Percentiles rank a stretch among this genome's conserved stretches.
Conservation (phyloP, 2,329 filamentous ascomycete genomes). For the Aspergillus intermedius region DNA sequence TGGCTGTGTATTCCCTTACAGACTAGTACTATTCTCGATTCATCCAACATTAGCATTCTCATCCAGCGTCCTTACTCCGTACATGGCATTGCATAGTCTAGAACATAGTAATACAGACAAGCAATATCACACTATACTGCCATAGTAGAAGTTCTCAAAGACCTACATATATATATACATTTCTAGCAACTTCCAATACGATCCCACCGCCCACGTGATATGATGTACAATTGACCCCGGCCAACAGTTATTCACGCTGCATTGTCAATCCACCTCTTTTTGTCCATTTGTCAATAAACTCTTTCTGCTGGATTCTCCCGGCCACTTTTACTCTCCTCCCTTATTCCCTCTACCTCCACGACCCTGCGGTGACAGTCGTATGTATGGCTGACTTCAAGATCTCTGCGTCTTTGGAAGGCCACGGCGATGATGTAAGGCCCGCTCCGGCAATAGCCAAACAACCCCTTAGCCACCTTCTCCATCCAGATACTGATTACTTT, state of each 20-base stretch:
- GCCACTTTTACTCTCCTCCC: background rate
- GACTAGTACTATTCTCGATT: no score
- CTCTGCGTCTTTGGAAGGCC: conserved; percentile 79
- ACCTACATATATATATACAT: background rate
- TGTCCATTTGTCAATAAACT: background rate
- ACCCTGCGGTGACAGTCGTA: conserved; percentile 12
- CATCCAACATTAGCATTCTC: no score
- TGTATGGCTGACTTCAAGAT: conserved; percentile 82
- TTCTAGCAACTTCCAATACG: conserved; percentile 11
- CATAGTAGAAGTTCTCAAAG: background rate
- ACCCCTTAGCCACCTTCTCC: conserved; percentile 9
- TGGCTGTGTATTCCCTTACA: no score
- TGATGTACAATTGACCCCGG: conserved; percentile 17
- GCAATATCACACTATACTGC: no score
- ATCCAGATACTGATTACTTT: conserved; percentile 51
- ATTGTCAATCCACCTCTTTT: background rate
- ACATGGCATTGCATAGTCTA: no score
- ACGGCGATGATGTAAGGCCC: conserved; percentile 79
- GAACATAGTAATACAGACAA: no score
- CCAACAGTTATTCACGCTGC: background rate
- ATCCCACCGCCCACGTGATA: conserved; percentile 29
- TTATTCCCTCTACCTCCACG: background rate
- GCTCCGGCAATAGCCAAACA: conserved; percentile 6
- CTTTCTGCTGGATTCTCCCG: background rate
- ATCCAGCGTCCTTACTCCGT: no score